These are phyloP conservation scores for Pecoramyces ruminantium DNA, from an alignment of 192 early-diverging fungal species.

Conservation along the genomic window DNA sequence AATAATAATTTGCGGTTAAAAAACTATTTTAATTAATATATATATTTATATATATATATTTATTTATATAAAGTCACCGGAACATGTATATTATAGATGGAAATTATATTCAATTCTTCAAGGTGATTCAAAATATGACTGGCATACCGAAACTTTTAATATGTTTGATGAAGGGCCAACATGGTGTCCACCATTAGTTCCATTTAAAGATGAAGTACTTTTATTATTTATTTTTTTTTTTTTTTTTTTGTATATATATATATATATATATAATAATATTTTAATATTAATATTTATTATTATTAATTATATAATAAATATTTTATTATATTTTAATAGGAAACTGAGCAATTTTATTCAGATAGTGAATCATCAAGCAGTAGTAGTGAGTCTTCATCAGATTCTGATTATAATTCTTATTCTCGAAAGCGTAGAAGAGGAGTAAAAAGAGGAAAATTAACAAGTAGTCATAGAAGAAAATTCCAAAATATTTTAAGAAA, in stretches of 20 bases:
- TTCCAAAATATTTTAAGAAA: constrained; percentile 11
- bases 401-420: constrained; percentile 1
- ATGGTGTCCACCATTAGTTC: constrained; percentile 70
- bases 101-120: constrained; percentile 74
- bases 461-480: constrained; percentile 1
- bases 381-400: constrained; percentile 4
- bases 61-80: constrained; percentile 25
- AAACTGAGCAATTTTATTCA: constrained; percentile 6
- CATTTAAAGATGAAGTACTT: constrained; percentile 45
- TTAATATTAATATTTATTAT: no score
- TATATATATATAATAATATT: no score
- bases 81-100: constrained; percentile 86
- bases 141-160: constrained; percentile 63
- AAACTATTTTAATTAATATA: neutral
- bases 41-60: neutral
- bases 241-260: no score
- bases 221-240: no score
- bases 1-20: no score
- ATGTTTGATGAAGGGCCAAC: constrained; percentile 69
- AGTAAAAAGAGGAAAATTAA: neutral
- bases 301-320: no score
- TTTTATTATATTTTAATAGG: no score
- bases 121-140: constrained; percentile 53
- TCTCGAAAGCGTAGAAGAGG: neutral
- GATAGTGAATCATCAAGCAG: constrained; percentile 18